phyloP scores from a whole-genome alignment of 208 protist species.

The Acanthamoeba healyi region DNA sequence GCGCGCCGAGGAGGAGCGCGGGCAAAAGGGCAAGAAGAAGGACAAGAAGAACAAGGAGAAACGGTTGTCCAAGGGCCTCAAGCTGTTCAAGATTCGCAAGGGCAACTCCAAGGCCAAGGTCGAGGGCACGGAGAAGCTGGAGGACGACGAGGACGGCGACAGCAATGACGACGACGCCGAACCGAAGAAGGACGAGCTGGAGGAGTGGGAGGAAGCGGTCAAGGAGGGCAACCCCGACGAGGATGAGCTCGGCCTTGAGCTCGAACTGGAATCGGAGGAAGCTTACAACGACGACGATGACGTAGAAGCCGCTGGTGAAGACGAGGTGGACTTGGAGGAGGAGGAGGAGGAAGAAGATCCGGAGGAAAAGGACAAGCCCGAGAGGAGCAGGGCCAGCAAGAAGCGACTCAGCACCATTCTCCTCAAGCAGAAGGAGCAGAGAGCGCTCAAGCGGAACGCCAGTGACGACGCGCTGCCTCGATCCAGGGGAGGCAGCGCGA shows the following conservation, averaged over 20 bases:
- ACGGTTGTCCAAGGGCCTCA: background rate
- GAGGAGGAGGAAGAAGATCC: background rate
- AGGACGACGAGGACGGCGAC: background rate
- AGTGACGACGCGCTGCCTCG: background rate
- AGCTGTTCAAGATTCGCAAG: constrained; percentile 19
- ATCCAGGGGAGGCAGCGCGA: background rate
- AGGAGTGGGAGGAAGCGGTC: background rate
- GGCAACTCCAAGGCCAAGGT: background rate
- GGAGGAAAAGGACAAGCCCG: background rate
- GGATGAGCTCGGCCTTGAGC: background rate
- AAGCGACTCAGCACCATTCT: background rate
- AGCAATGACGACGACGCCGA: background rate
- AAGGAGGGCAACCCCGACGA: constrained; percentile 5
- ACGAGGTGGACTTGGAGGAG: background rate
- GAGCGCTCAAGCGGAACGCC: background rate
- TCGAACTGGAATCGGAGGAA: background rate
- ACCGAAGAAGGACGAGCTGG: background rate
- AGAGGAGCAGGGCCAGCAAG: background rate
- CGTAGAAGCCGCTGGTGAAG: background rate
- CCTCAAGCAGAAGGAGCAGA: constrained; percentile 26
- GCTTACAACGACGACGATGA: background rate
- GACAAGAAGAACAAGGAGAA: background rate
- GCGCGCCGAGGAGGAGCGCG: background rate
- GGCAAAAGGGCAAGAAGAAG: background rate
- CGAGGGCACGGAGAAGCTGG: background rate